Conservation (phyloP, 345 rosid genomes). For the Eucalyptus marginata region DNA sequence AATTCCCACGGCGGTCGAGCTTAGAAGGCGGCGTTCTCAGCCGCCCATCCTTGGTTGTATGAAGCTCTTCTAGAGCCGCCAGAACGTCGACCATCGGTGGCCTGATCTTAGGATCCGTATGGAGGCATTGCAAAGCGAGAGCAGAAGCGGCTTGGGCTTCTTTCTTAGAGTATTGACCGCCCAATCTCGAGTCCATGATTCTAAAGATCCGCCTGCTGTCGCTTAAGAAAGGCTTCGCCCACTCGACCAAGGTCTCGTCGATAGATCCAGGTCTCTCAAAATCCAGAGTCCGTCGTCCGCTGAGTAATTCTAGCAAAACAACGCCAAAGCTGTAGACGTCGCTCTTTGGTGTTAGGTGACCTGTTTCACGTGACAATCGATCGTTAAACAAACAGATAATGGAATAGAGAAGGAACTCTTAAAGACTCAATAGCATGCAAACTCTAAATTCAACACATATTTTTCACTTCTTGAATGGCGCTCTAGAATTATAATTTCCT, state of each 20-base stretch:
- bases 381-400: neutral
- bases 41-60: neutral
- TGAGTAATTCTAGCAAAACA: constrained; percentile 64
- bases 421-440: neutral
- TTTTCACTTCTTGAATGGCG: neutral
- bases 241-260: constrained; percentile 69
- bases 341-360: constrained; percentile 85
- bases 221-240: constrained; percentile 73
- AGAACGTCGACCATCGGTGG: constrained; percentile 53
- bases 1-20: neutral
- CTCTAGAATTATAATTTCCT: neutral
- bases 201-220: constrained; percentile 53
- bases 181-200: constrained; percentile 82
- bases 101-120: constrained; percentile 47
- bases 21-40: neutral
- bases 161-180: constrained; percentile 79
- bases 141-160: constrained; percentile 66
- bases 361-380: constrained; percentile 13
- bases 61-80: constrained; percentile 30
- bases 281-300: constrained; percentile 60
- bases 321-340: constrained; percentile 93
- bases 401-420: neutral
- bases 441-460: neutral
- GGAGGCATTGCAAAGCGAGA: constrained; percentile 62
- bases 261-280: constrained; percentile 24